These are phyloP conservation scores for Arctium lappa DNA, from an alignment of 129 eudicot species.

Conservation along the genomic window DNA sequence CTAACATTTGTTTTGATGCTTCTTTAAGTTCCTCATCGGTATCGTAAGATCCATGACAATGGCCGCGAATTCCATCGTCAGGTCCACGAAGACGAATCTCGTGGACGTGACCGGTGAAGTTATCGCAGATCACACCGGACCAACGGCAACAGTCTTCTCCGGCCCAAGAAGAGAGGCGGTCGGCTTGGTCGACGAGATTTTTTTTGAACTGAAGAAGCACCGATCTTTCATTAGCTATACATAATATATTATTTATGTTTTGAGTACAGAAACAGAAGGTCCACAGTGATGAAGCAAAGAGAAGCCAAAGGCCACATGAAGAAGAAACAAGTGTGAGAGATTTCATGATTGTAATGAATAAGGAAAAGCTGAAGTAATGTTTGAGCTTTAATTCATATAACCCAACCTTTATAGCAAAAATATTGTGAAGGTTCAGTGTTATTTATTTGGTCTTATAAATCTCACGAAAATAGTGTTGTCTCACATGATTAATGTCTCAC, in stretches of 20 bases:
- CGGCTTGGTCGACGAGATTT: background rate
- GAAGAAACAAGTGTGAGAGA: constrained; percentile 4
- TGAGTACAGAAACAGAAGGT: constrained; percentile 2
- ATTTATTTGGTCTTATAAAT: too few species aligned
- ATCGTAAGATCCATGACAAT: constrained; percentile 6
- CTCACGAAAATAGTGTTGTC: too few species aligned
- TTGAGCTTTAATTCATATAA: background rate
- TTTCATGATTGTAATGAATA: background rate
- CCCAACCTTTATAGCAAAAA: too few species aligned
- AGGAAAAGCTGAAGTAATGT: background rate
- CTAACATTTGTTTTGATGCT: background rate
- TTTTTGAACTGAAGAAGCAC: constrained; percentile 9
- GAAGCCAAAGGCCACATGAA: background rate
- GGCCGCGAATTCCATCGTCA: background rate
- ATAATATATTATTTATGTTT: background rate
- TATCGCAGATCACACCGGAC: constrained; percentile 13
- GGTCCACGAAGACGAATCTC: background rate
- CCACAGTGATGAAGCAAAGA: background rate
- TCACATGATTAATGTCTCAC: too few species aligned
- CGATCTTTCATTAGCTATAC: background rate
- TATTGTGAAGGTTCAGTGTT: too few species aligned
- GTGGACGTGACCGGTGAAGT: constrained; percentile 4
- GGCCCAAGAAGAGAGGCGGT: constrained; percentile 14
- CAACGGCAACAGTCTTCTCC: constrained; percentile 15
- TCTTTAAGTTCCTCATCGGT: background rate